A percentile compares a stretch with the other conserved stretches of the same genome.
These are phyloP conservation scores for Asterella californica DNA, from an alignment of 225 moss, liverwort and hornwort genomes.

Conservation along the genomic window DNA sequence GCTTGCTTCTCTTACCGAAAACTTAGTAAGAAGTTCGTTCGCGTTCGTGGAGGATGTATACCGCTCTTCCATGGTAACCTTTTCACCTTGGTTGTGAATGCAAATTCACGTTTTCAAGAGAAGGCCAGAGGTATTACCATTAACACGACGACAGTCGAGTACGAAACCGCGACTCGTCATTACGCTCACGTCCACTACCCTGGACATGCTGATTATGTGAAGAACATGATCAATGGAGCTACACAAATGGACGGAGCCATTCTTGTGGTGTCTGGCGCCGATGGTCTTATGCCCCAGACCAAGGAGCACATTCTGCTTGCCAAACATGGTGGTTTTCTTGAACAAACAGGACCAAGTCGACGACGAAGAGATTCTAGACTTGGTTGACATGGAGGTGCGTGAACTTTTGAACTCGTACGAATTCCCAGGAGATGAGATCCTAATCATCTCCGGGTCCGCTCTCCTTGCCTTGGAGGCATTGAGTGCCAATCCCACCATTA, in stretches of 20 bases:
- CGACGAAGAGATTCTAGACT: constrained; percentile 66
- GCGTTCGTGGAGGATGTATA: constrained; percentile 27
- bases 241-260: constrained; percentile 95
- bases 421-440: constrained; percentile 76
- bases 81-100: background rate
- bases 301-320: constrained; percentile 84
- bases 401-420: constrained; percentile 65
- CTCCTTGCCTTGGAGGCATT: constrained; percentile 55
- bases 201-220: constrained; percentile 83
- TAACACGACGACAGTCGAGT: constrained; percentile 78
- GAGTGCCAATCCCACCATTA: constrained; percentile 18
- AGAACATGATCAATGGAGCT: constrained; percentile 92
- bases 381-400: constrained; percentile 70
- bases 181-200: constrained; percentile 89
- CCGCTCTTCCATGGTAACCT: constrained; percentile 19
- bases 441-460: constrained; percentile 66
- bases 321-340: constrained; percentile 71
- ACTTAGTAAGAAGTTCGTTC: constrained; percentile 27
- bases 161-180: constrained; percentile 63
- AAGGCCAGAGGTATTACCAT: constrained; percentile 75
- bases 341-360: constrained; percentile 78
- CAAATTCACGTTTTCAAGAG: too few relatives aligned
- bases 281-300: constrained; percentile 91
- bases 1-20: constrained; percentile 13
- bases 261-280: constrained; percentile 66